Base-by-base conservation (phyloP, 2,329 filamentous ascomycete genomes). In the Davidsoniella australis region DNA sequence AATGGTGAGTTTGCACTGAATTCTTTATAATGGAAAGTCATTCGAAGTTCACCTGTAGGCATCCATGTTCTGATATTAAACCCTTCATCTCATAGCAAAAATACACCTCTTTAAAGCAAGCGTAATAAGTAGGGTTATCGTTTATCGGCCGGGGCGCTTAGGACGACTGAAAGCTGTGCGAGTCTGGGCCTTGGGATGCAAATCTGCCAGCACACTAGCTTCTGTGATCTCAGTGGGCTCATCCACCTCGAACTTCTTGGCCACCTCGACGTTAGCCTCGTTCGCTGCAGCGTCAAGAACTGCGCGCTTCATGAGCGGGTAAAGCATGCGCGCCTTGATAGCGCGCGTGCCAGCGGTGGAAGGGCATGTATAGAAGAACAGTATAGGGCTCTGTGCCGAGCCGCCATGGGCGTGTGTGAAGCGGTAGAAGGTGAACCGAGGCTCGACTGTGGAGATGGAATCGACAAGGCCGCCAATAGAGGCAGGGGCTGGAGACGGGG, bases 351-450 rank as follows among this genome's bases (percentile, higher is more conserved):
- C 73, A 0, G 74, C 66, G 4, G 80, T 71, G 6, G 73, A 67
- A 0, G 85, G 85, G 62, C 83, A 87, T 5, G 84, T 89, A 66
- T 87, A 89, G 60, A 91, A 78, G 67, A 91, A 91, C 5, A 89
- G 69, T 44, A 89, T 67, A 2, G 79, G 76, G 49, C 68, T 72
- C 47, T 69, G 66, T 52, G 72, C 64, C 42, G 60, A 55, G 18
- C 75, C 76, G 29, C 68, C 64, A 54, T 76, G 65, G 40, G 72
- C 71, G 58, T 81, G 72, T 10, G 63, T 67, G 62, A 78, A 83
- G 24, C 79, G 73, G 68, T 81, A 91, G 61, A 91, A 86, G 5
- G 79, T 81, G 62, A 85, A 89, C 41, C 85, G 73, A 4, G 85
- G 85, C 62, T 86, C 81, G 17, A 69, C 71, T 8, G 70, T 55